Evolutionary conservation across 331 rosid genomes (phyloP).

Genomic region (Quercus lobata): DNA sequence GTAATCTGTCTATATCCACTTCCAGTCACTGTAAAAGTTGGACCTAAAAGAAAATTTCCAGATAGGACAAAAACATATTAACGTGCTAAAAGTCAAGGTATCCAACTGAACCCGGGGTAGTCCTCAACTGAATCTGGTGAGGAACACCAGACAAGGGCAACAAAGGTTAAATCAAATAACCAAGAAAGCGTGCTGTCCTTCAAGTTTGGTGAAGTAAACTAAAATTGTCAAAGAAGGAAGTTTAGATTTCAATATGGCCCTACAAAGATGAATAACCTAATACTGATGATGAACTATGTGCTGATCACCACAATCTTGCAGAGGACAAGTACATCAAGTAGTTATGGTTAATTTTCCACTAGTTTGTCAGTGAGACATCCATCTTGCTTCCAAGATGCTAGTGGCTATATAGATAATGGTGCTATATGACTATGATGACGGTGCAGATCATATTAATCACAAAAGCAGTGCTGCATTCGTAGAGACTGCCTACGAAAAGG

Average conservation of each 20-base stretch:
- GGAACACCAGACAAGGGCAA: neutral
- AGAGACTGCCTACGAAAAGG: neutral
- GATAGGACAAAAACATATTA: neutral
- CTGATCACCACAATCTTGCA: neutral
- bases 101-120: neutral
- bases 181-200: neutral
- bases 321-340: neutral
- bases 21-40: neutral
- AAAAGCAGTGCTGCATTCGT: neutral
- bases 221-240: conserved; percentile 1
- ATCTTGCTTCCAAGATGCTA: neutral
- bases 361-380: neutral
- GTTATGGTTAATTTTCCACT: neutral
- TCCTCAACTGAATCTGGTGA: neutral
- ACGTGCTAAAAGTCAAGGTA: neutral
- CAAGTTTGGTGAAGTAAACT: neutral
- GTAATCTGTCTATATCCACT: neutral
- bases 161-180: neutral
- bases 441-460: neutral
- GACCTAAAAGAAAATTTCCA: neutral
- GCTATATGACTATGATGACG: neutral
- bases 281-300: neutral
- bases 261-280: neutral
- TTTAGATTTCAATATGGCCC: neutral
- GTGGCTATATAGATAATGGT: neutral